Percentiles rank a stretch among this genome's conserved stretches.
phyloP scores from a whole-genome alignment of 345 rosid genomes.

The Eucalyptus marginata region DNA sequence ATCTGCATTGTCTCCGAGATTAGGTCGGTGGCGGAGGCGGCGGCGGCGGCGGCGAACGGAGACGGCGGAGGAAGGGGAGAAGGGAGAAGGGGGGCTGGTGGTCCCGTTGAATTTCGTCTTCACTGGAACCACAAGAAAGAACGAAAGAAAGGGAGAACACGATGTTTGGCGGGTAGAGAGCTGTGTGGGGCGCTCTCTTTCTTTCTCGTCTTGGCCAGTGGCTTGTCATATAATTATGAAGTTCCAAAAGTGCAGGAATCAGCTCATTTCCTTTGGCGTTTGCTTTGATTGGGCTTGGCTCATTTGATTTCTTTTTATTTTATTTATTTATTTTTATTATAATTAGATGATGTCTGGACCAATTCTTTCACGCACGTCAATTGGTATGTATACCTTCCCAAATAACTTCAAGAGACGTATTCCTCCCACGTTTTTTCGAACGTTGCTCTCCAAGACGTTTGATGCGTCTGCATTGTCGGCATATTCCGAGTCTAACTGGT shows the following conservation, averaged over 20 bases:
- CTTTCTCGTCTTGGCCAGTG: not conserved
- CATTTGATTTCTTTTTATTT: not conserved
- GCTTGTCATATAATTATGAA: too few relatives aligned
- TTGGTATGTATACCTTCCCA: not conserved
- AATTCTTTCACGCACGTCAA: not conserved
- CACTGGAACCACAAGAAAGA: not conserved
- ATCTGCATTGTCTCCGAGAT: not conserved
- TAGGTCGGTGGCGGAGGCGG: too few relatives aligned
- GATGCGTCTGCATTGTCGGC: not conserved
- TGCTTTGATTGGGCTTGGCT: not conserved
- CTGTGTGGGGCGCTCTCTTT: not conserved
- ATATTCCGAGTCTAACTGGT: not conserved
- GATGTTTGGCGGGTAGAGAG: not conserved
- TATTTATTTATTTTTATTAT: not conserved
- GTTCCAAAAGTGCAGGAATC: not conserved
- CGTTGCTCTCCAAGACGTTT: not conserved
- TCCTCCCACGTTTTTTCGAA: not conserved
- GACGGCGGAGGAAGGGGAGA: too few relatives aligned
- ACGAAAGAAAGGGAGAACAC: not conserved
- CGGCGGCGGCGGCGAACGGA: too few relatives aligned
- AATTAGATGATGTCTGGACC: not conserved
- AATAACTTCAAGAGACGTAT: not conserved
- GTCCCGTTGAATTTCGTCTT: not conserved
- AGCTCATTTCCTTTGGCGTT: not conserved
- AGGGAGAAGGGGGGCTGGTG: too few relatives aligned